Evolutionary conservation across 106 monocot species (phyloP).

Genomic region (Dendrobium catenatum): DNA sequence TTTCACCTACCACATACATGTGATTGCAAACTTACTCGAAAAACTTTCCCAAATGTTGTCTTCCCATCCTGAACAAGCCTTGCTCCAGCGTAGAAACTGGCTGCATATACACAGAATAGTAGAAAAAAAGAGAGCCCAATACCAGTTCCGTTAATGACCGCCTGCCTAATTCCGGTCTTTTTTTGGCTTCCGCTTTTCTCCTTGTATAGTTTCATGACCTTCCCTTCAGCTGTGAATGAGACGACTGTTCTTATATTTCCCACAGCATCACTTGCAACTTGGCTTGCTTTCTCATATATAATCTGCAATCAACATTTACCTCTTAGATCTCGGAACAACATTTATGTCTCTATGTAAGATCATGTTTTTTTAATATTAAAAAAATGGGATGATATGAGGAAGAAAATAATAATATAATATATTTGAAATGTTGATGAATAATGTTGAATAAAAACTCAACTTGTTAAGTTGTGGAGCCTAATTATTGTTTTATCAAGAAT

Average conservation of each 20-base stretch:
- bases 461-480: no score
- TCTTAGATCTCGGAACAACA: not conserved
- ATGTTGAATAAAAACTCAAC: no score
- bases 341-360: not conserved
- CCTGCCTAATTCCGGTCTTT: slow-evolving; percentile 10
- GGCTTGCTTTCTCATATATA: slow-evolving; percentile 14
- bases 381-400: not conserved
- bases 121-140: slow-evolving; percentile 10
- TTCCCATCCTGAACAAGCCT: slow-evolving; percentile 14
- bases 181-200: slow-evolving; percentile 3
- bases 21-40: slow-evolving; percentile 8
- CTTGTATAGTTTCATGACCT: slow-evolving; percentile 8
- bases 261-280: slow-evolving; percentile 12
- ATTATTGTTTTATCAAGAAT: no score
- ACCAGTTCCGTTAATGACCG: slow-evolving; percentile 9
- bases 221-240: slow-evolving; percentile 11
- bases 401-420: not conserved
- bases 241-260: slow-evolving; percentile 14
- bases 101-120: slow-evolving; percentile 13
- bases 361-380: not conserved
- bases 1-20: not conserved
- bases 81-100: slow-evolving; percentile 15
- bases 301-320: slow-evolving; percentile 5
- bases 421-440: no score
- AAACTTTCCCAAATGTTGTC: slow-evolving; percentile 17